Base-by-base conservation (phyloP, 345 rosid genomes). In the Populus nigra region DNA sequence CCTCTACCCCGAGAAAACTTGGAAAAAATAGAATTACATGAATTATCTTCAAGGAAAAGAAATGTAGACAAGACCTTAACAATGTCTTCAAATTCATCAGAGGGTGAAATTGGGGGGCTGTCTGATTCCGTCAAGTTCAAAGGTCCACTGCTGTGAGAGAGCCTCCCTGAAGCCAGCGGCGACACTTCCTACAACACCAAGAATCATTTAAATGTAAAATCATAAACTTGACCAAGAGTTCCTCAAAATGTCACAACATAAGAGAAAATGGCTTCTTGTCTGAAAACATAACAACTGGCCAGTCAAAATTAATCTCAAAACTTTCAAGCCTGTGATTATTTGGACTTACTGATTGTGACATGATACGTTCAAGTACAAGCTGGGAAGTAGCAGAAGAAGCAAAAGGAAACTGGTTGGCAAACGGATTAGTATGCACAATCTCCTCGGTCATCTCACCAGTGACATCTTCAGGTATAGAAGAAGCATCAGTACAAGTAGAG, bases 91-190 rank as follows among this genome's bases (percentile, higher is more conserved):
- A 89, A 91, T 47, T 95, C 99, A 45, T 95, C 94, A 8, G 94
- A 88, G 1, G 98, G 97, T 39, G 99, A 95, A 55, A 88, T 83
- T 9, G 96, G 97, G 17, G 98, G 92, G 65, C 96, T 95, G 70
- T 93, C 97, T 9, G 86, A 86, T 80, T 86, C 92, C 50, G 89
- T 82, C 43, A 85, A 82, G 74, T 88, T 89, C 85, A 91, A 84
- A 68, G 98, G 98, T 9, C 97, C 99, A 57, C 97, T 93, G 67
- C 99, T 95, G 83, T 93, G 98, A 63, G 99, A 95, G 35, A 93
- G 91, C 88, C 98, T 89, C 49, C 99, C 98, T 22, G 99, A 95
- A 31, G 97, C 89, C 77, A 95, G 83, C 12, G 98, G 98, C 22
- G 99, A 95, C 73, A 91, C 97, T 69, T 93, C 98, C 97, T 94